phyloP scores from a whole-genome alignment of 768 basidiomycete species.

The Leccinum subtestaceum region DNA sequence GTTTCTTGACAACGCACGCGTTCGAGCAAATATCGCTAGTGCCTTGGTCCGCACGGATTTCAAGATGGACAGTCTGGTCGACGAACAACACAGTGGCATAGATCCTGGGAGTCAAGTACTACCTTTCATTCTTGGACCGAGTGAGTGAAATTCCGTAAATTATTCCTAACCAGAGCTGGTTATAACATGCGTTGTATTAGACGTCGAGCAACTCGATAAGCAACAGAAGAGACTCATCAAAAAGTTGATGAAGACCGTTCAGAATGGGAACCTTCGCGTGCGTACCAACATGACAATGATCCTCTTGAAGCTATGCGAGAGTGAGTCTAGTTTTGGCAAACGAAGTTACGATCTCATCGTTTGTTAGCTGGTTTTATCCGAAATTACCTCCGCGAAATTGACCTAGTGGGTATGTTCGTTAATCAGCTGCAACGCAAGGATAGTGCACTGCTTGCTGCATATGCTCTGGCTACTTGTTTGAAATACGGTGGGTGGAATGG shows the following conservation, averaged over 20 bases:
- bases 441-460: constrained; percentile 20
- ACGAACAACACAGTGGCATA: neutral
- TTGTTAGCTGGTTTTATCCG: constrained; percentile 9
- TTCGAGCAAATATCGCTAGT: constrained; percentile 20
- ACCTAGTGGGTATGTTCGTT: constrained; percentile 11
- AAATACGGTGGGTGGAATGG: constrained; percentile 9
- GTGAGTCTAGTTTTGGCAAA: constrained; percentile 1
- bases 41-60: constrained; percentile 11
- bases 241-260: constrained; percentile 6
- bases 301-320: constrained; percentile 20
- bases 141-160: constrained; percentile 1
- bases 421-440: constrained; percentile 17
- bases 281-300: constrained; percentile 26
- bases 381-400: constrained; percentile 6
- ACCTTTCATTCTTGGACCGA: constrained; percentile 16
- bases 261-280: constrained; percentile 5
- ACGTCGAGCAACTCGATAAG: neutral
- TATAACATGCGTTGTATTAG: constrained; percentile 2
- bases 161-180: neutral
- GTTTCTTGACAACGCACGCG: neutral
- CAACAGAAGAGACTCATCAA: constrained; percentile 11
- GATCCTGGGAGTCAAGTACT: neutral
- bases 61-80: neutral
- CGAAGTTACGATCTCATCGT: neutral
- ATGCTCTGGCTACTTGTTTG: constrained; percentile 19